Evolutionary conservation across 768 basidiomycete genomes (phyloP), one percentile per base, ranked within the genome.

Genomic region (Rhodotorula paludigena): DNA sequence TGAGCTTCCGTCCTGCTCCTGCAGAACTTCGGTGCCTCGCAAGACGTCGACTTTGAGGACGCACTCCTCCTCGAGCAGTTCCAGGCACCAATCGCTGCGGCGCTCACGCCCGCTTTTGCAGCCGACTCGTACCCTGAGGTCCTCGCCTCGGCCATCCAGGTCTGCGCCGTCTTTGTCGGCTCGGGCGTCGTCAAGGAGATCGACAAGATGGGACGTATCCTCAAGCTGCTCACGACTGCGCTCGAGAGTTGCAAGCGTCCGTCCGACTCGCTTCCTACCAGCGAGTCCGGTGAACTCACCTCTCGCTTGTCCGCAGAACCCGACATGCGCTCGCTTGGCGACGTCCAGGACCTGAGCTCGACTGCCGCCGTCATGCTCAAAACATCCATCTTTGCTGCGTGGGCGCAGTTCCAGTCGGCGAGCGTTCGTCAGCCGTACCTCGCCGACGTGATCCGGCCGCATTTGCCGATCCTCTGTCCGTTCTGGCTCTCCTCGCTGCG

Each of bases 71-170:
- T 99, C 20, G 94, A 99, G 76, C 96, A 99, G 77, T 89, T 96
- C 78, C 96, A 99, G 79, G 94, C 96, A 0, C 94, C 96, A 0
- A 94, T 99, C 66, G 96, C 94, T 4, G 92, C 96, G 28, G 96
- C 96, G 0, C 82, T 98, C 25, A 98, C 94, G 0, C 94, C 96
- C 0, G 92, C 93, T 1, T 98, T 99, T 76, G 92, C 91, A 2
- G 83, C 90, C 0, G 96, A 98, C 76, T 90, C 92, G 1, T 91
- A 92, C 1, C 94, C 94, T 0, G 94, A 99, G 77, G 93, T 98
- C 39, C 76, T 97, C 47, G 90, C 93, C 0, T 87, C 89, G 33
- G 94, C 92, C 2, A 86, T 98, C 25, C 86, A 92, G 75, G 88
- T 92, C 16, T 97, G 94, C 74, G 96, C 94, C 5, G 84, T 92